phyloP scores from a whole-genome alignment of 208 protist species.

The Blechomonas ayalai region DNA sequence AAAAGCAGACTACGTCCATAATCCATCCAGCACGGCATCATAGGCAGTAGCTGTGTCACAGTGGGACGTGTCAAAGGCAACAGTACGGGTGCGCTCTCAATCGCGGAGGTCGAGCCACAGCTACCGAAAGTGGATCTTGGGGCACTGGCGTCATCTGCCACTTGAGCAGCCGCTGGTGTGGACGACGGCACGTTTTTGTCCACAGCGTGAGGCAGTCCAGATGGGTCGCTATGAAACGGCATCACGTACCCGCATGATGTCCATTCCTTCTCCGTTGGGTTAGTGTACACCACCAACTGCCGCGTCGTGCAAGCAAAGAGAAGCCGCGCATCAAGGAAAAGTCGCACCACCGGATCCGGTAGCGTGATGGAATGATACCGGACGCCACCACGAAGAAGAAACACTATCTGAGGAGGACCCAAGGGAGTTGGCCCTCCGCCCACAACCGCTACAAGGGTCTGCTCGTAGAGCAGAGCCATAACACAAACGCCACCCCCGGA shows the following conservation, averaged over 20 bases:
- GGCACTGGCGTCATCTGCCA: constrained; percentile 1
- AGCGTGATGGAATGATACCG: constrained; percentile 4
- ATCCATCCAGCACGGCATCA: constrained; percentile 23
- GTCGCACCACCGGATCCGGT: constrained; percentile 13
- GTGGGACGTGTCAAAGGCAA: not conserved
- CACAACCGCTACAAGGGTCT: constrained; percentile 45
- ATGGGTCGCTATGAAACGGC: constrained; percentile 1
- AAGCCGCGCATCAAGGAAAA: constrained; percentile 23
- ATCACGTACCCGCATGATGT: constrained; percentile 4
- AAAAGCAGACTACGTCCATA: constrained; percentile 33
- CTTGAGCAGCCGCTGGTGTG: not conserved
- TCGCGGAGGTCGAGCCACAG: too few species aligned
- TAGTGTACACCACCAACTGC: constrained; percentile 26
- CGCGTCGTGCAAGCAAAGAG: constrained; percentile 26
- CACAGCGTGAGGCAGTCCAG: not conserved
- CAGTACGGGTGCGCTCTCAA: too few species aligned
- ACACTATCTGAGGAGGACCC: constrained; percentile 5
- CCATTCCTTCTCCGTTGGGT: constrained; percentile 22
- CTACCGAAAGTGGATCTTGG: too few species aligned
- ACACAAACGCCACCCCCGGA: constrained; percentile 36
- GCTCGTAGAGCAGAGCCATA: constrained; percentile 57
- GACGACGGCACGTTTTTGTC: not conserved
- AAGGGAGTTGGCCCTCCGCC: constrained; percentile 51
- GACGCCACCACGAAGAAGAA: constrained; percentile 11
- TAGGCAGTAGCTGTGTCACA: not conserved